Conservation (phyloP, 352 stramenopile genomes). For the Albugo laibachii region DNA sequence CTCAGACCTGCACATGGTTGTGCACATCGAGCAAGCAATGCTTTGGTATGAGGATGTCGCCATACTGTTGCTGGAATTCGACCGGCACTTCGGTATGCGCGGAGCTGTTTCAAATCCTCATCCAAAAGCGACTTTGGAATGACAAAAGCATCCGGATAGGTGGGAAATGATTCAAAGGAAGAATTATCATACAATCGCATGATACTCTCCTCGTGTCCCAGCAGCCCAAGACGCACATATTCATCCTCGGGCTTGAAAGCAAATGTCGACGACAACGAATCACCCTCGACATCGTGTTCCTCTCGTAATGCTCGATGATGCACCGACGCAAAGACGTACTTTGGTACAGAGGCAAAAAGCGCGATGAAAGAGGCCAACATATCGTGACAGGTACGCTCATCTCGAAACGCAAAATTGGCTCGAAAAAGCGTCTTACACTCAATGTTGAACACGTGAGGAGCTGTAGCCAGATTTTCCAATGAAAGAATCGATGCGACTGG, state of each 20-base stretch:
- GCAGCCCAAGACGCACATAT: slow-evolving; percentile 55
- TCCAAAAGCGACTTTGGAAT: slow-evolving; percentile 85
- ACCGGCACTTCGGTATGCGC: slow-evolving; percentile 86
- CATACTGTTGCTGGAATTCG: slow-evolving; percentile 88
- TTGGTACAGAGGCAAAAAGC: slow-evolving; percentile 23
- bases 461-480: slow-evolving; percentile 63
- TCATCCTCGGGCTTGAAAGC: slow-evolving; percentile 56
- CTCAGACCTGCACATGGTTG: slow-evolving; percentile 70
- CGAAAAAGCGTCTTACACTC: slow-evolving; percentile 68
- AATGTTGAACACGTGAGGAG: slow-evolving; percentile 64
- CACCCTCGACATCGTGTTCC: not conserved
- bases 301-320: slow-evolving; percentile 10
- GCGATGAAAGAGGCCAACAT: slow-evolving; percentile 59
- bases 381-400: slow-evolving; percentile 55
- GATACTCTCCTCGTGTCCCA: slow-evolving; percentile 48
- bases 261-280: not conserved
- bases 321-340: slow-evolving; percentile 58
- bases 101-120: slow-evolving; percentile 67
- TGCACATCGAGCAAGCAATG: slow-evolving; percentile 73
- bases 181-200: slow-evolving; percentile 76
- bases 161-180: slow-evolving; percentile 79
- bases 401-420: slow-evolving; percentile 64
- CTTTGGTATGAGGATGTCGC: slow-evolving; percentile 78
- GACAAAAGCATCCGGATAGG: slow-evolving; percentile 87
- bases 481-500: slow-evolving; percentile 51